phyloP scores from a whole-genome alignment of 495 filamentous ascomycete species.

The Saxispiralis lemnorum region DNA sequence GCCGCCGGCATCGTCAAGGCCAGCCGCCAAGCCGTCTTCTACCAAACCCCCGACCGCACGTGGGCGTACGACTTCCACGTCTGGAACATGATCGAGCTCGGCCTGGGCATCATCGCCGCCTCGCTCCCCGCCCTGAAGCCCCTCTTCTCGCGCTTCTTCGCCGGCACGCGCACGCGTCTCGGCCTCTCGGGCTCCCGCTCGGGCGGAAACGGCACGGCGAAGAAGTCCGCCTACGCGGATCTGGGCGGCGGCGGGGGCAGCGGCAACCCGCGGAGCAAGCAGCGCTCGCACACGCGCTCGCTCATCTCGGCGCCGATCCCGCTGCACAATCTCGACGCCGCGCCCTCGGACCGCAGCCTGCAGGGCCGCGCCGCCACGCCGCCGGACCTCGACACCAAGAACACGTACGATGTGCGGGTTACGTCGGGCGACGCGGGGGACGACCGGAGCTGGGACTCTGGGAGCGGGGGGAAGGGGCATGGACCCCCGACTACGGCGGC shows the following conservation, averaged over 20 bases:
- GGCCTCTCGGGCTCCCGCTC: too few species aligned
- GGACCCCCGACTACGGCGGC: too few species aligned
- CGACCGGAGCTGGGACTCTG: neutral
- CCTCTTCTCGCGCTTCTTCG: constrained; percentile 14
- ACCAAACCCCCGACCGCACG: constrained; percentile 14
- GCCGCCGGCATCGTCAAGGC: constrained; percentile 21
- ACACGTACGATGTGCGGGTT: neutral
- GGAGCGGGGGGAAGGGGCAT: neutral
- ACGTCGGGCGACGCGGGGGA: neutral
- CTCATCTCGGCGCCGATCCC: too few species aligned
- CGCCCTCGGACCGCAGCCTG: too few species aligned
- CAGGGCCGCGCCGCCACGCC: too few species aligned
- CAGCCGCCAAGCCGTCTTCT: constrained; percentile 15
- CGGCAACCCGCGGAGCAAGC: too few species aligned
- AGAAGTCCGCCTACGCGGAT: too few species aligned
- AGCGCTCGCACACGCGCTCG: too few species aligned
- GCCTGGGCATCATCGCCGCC: constrained; percentile 17
- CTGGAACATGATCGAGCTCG: constrained; percentile 21
- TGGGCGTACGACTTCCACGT: constrained; percentile 19
- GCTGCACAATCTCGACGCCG: too few species aligned
- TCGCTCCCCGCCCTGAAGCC: constrained; percentile 20
- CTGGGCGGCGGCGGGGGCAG: too few species aligned
- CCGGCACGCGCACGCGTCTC: too few species aligned
- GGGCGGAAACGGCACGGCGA: too few species aligned
- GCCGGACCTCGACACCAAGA: neutral